Percentiles rank a stretch among this genome's conserved stretches.
Conservation (phyloP, 768 basidiomycete species). For the Suillus tomentosus region DNA sequence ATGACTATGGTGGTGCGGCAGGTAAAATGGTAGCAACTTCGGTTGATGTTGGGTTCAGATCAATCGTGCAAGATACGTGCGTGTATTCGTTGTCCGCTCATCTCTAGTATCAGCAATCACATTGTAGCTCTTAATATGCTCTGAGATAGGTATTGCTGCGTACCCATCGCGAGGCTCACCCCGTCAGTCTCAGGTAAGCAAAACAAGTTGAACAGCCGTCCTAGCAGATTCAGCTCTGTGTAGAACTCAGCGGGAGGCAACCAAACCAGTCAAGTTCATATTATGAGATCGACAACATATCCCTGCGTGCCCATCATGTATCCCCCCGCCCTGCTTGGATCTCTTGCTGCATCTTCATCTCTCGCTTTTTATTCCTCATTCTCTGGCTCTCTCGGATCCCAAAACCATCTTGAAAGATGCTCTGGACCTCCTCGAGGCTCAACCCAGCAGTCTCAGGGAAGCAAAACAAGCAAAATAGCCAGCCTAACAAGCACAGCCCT, state of each 20-base stretch:
- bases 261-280: background rate
- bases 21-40: conserved; percentile 1
- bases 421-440: conserved; percentile 65
- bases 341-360: conserved; percentile 37
- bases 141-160: background rate
- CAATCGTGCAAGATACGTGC: background rate
- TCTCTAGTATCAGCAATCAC: background rate
- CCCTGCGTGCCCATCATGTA: background rate
- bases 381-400: conserved; percentile 60
- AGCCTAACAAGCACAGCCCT: conserved; percentile 68
- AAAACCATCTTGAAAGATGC: conserved; percentile 65
- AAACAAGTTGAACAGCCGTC: conserved; percentile 64
- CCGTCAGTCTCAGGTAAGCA: conserved; percentile 81
- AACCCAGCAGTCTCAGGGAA: conserved; percentile 84
- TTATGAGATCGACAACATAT: too few species aligned
- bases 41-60: background rate
- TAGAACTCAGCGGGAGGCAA: conserved; percentile 67
- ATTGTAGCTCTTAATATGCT: background rate
- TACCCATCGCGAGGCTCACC: background rate
- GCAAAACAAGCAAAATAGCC: conserved; percentile 65
- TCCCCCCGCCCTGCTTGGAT: background rate
- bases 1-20: background rate
- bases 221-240: conserved; percentile 67
- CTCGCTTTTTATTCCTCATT: conserved; percentile 47
- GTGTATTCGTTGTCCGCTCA: background rate